Percentiles rank a stretch among this genome's conserved stretches.
These are phyloP conservation scores for Mariannaea sp. DNA, from an alignment of 2,329 filamentous ascomycete genomes.

Conservation along the genomic window DNA sequence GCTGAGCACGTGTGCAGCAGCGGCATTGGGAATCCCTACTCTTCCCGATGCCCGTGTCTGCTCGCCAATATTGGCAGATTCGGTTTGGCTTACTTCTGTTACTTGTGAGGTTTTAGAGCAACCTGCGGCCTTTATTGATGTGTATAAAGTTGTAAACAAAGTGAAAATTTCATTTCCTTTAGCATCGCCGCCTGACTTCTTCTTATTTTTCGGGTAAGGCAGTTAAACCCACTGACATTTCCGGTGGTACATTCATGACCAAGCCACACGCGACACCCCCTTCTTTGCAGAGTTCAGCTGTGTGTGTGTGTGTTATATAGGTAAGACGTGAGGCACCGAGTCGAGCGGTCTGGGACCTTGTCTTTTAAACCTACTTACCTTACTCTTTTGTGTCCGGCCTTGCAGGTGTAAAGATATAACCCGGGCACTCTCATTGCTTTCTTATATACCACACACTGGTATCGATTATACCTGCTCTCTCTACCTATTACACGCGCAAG, in stretches of 20 bases:
- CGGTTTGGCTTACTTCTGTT: background rate
- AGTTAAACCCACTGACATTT: no score
- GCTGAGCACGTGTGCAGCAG: background rate
- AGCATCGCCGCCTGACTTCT: background rate
- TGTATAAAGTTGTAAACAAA: background rate
- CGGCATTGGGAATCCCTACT: slow-evolving; percentile 2
- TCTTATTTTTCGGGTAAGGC: background rate
- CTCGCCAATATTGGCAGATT: background rate
- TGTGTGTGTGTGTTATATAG: no score
- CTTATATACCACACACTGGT: no score
- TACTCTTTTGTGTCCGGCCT: no score
- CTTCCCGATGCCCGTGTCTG: background rate
- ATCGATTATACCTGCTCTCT: background rate
- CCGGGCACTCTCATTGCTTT: no score
- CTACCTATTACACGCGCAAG: background rate
- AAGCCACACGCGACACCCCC: no score
- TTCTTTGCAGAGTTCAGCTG: no score
- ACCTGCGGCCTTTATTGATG: background rate
- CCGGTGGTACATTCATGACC: no score
- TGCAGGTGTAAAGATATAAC: no score
- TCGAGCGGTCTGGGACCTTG: no score
- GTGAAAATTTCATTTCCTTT: background rate
- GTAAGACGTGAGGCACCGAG: no score
- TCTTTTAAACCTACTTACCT: no score
- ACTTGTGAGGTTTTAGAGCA: background rate